phyloP scores from a whole-genome alignment of 1,139 yeast genomes.

The Sugiyamaella novakii region DNA sequence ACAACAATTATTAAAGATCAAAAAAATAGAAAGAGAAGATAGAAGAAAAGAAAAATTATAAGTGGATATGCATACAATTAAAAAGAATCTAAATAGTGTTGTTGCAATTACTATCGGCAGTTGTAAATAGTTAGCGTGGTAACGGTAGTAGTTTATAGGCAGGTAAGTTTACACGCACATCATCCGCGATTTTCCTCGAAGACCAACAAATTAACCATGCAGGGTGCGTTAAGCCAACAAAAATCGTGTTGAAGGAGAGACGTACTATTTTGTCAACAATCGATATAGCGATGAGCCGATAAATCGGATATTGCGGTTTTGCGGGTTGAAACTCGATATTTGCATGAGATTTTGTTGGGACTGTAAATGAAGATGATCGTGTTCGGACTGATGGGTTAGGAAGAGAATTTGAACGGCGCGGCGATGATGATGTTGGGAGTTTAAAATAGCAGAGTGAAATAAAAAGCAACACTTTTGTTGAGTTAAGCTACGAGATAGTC shows the following conservation, averaged over 20 bases:
- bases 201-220: conserved; percentile 3
- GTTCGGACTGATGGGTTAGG: too few species aligned
- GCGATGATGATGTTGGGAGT: conserved; percentile 8
- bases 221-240: background rate
- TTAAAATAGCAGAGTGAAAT: background rate
- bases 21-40: conserved; percentile 3
- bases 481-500: too few species aligned
- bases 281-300: background rate
- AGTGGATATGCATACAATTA: conserved; percentile 16
- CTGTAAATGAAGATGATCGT: background rate
- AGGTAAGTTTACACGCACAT: background rate
- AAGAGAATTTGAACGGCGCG: too few species aligned
- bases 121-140: too few species aligned
- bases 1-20: conserved; percentile 1
- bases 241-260: too few species aligned
- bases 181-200: conserved; percentile 1
- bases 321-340: background rate
- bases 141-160: too few species aligned
- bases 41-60: conserved; percentile 15
- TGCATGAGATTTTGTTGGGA: conserved; percentile 7
- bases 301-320: background rate
- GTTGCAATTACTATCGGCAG: background rate
- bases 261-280: too few species aligned
- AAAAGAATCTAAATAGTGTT: conserved; percentile 6
- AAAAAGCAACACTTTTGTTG: conserved; percentile 2